Evolutionary conservation across 2,329 filamentous ascomycete genomes (phyloP).

Genomic region (Sordariomycetes sp.): DNA sequence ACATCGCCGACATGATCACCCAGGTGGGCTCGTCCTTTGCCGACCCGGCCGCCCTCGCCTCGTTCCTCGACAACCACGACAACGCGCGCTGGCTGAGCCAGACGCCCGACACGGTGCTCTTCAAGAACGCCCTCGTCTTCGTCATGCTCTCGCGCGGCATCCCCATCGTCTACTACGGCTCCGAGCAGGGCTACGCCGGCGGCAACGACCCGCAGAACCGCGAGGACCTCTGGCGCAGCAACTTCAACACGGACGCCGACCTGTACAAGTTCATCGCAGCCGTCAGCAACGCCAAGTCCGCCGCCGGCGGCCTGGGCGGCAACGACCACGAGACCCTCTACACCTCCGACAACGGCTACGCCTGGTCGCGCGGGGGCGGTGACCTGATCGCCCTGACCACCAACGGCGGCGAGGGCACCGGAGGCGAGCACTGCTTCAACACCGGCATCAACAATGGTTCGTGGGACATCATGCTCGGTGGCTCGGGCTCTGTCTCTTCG

Average conservation of each 20-base stretch:
- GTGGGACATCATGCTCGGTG: constrained; percentile 29
- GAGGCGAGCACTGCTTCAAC: constrained; percentile 30
- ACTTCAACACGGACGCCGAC: constrained; percentile 33
- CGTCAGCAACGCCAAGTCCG: constrained; percentile 34
- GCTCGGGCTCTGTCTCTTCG: constrained; percentile 21
- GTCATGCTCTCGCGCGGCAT: constrained; percentile 53
- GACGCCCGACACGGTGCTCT: constrained; percentile 42
- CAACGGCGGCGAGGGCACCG: constrained; percentile 28
- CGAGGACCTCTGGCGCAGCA: constrained; percentile 49
- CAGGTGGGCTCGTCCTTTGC: constrained; percentile 16
- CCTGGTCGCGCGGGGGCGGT: constrained; percentile 32
- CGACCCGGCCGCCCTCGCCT: constrained; percentile 36
- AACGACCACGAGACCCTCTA: constrained; percentile 35
- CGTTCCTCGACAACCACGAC: constrained; percentile 53
- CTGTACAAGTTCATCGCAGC: constrained; percentile 34
- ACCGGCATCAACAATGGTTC: constrained; percentile 23
- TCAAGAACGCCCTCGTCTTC: constrained; percentile 53
- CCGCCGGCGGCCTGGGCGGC: constrained; percentile 30
- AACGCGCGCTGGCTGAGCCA: constrained; percentile 41
- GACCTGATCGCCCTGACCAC: constrained; percentile 34
- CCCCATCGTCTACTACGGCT: constrained; percentile 56
- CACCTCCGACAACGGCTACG: constrained; percentile 29
- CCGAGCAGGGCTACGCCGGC: constrained; percentile 51
- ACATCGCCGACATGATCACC: constrained; percentile 27
- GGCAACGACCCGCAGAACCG: constrained; percentile 39